Conservation (phyloP, 1,284 basidiomycete species). For the Cystobasidium slooffiae region DNA sequence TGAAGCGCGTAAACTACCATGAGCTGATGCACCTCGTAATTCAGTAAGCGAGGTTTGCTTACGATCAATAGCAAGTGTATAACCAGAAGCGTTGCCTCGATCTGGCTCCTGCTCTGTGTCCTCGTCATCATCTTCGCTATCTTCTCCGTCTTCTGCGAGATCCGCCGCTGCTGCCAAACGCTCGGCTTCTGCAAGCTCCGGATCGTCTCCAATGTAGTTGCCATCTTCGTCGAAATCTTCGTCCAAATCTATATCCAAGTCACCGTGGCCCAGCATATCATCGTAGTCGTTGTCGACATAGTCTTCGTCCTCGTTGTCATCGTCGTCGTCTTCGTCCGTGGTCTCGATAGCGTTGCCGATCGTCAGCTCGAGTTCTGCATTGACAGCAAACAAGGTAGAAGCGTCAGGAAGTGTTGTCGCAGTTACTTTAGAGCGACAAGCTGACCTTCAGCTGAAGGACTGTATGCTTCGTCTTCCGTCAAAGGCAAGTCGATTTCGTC, state of each 20-base stretch:
- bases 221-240: conserved; percentile 38
- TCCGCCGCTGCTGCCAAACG: conserved; percentile 17
- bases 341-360: conserved; percentile 48
- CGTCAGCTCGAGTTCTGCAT: conserved; percentile 43
- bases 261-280: conserved; percentile 44
- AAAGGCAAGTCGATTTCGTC: conserved; percentile 27
- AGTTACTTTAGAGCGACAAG: neutral
- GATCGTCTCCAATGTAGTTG: conserved; percentile 16
- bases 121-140: conserved; percentile 44
- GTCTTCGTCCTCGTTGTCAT: conserved; percentile 48
- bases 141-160: conserved; percentile 41
- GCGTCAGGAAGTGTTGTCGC: neutral
- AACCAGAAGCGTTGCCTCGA: neutral
- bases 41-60: neutral
- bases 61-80: conserved; percentile 48
- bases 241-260: conserved; percentile 41
- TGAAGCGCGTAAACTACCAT: neutral
- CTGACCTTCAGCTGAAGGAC: conserved; percentile 24
- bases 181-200: conserved; percentile 43
- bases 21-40: neutral
- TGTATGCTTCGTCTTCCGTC: conserved; percentile 22
- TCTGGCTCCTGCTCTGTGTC: conserved; percentile 22
- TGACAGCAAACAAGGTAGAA: neutral
- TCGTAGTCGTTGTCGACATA: conserved; percentile 50
- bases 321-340: conserved; percentile 48